phyloP scores from a whole-genome alignment of 2,329 filamentous ascomycete genomes.

The Pyrenochaeta sp. region DNA sequence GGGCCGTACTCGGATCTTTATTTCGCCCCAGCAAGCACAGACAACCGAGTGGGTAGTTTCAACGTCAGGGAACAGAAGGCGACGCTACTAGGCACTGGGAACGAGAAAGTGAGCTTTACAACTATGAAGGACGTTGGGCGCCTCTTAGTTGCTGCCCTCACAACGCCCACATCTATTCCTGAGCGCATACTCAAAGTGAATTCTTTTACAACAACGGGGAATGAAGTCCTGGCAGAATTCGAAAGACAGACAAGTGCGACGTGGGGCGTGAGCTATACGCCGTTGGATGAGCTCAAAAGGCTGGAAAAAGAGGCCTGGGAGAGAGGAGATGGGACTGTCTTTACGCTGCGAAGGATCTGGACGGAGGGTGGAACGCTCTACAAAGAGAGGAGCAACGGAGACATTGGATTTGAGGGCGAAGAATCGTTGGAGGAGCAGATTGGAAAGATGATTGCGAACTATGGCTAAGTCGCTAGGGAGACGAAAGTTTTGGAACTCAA shows the following conservation, averaged over 20 bases:
- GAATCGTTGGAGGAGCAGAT: conserved; percentile 64
- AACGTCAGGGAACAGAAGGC: conserved; percentile 66
- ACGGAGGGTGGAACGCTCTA: conserved; percentile 76
- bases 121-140: conserved; percentile 77
- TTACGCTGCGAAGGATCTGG: conserved; percentile 76
- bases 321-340: conserved; percentile 61
- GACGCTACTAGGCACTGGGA: conserved; percentile 68
- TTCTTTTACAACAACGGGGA: conserved; percentile 73
- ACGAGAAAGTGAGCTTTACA: conserved; percentile 71
- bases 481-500: too few species aligned
- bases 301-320: conserved; percentile 69
- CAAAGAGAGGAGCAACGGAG: conserved; percentile 70
- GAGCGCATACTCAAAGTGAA: conserved; percentile 71
- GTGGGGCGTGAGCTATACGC: conserved; percentile 64
- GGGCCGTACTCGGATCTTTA: conserved; percentile 74
- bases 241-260: conserved; percentile 69
- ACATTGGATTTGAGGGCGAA: conserved; percentile 57
- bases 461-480: neutral
- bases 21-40: conserved; percentile 55
- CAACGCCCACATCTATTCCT: conserved; percentile 58
- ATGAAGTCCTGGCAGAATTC: conserved; percentile 71
- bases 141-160: conserved; percentile 69
- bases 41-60: conserved; percentile 63
- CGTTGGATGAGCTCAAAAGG: conserved; percentile 63
- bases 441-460: conserved; percentile 26